These are phyloP conservation scores for Pseudogymnoascus sp. DNA, from an alignment of 2,329 filamentous ascomycete species.

Conservation along the genomic window DNA sequence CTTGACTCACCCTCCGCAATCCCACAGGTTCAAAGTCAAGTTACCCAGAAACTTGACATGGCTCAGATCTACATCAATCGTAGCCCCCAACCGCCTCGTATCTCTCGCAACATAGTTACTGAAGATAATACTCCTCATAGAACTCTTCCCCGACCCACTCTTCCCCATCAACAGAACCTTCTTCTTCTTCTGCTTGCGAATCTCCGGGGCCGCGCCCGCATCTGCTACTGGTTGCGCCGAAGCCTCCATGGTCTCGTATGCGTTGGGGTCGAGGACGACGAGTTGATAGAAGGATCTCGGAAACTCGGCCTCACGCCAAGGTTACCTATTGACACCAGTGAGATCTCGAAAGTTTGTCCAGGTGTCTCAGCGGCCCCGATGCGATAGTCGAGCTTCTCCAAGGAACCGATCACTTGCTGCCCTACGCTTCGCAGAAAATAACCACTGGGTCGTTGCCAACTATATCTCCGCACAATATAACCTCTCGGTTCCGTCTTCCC, in stretches of 20 bases:
- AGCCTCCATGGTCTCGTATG: not conserved
- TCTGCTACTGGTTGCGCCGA: conserved; percentile 5
- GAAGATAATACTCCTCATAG: conserved; percentile 98
- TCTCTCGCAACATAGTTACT: conserved; percentile 98
- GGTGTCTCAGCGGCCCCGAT: not conserved
- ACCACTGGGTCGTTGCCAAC: no score
- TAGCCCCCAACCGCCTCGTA: conserved; percentile 83
- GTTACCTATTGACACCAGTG: not conserved
- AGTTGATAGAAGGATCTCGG: not conserved
- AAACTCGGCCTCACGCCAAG: conserved; percentile 5
- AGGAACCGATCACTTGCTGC: no score
- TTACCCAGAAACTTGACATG: conserved; percentile 99
- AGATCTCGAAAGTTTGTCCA: not conserved
- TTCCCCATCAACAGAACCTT: conserved; percentile 90
- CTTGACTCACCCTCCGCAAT: conserved; percentile 71
- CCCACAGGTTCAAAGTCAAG: conserved; percentile 94
- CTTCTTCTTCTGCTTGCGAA: conserved; percentile 65
- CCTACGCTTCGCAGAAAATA: no score
- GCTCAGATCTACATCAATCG: conserved; percentile 96
- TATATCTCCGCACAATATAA: not conserved
- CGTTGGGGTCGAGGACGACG: not conserved
- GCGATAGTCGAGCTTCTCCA: no score
- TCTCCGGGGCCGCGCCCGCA: conserved; percentile 17
- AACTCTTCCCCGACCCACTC: conserved; percentile 94
- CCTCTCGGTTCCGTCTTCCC: not conserved